Percentiles rank a stretch among this genome's conserved stretches.
These are phyloP conservation scores for Carex cristatella DNA, from an alignment of 176 grass and related monocot genomes.

Conservation along the genomic window DNA sequence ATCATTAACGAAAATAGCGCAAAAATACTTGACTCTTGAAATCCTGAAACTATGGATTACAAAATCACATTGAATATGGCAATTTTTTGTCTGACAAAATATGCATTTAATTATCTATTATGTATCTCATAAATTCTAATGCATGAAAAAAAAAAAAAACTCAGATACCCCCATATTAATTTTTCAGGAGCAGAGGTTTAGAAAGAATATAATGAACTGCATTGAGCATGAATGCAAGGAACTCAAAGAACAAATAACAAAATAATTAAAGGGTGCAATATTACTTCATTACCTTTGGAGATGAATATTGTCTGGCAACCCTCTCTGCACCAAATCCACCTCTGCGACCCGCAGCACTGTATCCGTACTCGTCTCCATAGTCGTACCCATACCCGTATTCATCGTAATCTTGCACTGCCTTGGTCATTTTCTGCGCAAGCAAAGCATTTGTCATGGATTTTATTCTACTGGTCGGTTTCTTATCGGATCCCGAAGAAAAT, in stretches of 20 bases:
- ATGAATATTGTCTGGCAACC: constrained; percentile 2
- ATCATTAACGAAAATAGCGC: not conserved
- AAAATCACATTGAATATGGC: not conserved
- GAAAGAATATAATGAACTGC: not conserved
- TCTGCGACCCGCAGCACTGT: not conserved
- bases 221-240: not conserved
- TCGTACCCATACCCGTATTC: constrained; percentile 22
- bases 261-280: not conserved
- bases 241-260: not conserved
- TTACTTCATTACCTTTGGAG: constrained; percentile 29
- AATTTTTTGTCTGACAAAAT: too few species aligned
- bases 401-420: not conserved
- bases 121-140: not conserved
- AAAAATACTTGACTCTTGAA: not conserved
- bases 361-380: not conserved
- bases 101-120: not conserved
- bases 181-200: not conserved
- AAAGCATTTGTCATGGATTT: constrained; percentile 49
- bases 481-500: not conserved
- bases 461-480: constrained; percentile 26
- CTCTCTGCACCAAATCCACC: constrained; percentile 2
- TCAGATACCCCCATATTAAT: not conserved
- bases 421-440: constrained; percentile 61
- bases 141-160: not conserved
- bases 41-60: not conserved